Base-by-base conservation (phyloP, 1,139 yeast genomes). In the Oligophagozyma castellii region DNA sequence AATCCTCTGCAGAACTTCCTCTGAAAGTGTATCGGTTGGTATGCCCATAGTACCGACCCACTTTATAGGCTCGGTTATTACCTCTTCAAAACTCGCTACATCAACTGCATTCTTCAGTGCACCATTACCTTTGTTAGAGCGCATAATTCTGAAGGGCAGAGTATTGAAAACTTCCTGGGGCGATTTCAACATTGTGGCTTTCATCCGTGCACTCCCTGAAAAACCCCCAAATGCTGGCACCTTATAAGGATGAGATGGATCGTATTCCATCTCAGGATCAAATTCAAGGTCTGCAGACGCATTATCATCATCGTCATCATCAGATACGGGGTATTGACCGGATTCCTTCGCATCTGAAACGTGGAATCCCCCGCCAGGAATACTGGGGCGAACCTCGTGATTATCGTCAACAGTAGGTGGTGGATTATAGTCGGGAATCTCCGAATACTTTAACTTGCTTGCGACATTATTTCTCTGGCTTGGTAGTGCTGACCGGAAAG, bases 21-120 rank as follows among this genome's bases (percentile, higher is more conserved):
- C 56, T 2, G 84, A 75, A 12, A 86, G 67, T 15, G 66, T 71
- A 50, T 84, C 95, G 12, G 84, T 75, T 11, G 95, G 93, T 67
- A 83, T 76, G 12, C 93, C 89, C 27, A 78, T 57, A 1, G 93
- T 74, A 6, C 96, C 96, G 3, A 84, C 70, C 93, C 94, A 84
- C 35, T 59, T 61, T 28, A 68, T 63, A 2, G 62, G 53, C 4
- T 63, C 58, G 5, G 63, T 58, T 8, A 69, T 55, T 1, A 63
- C 58, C 4, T 60, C 56, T 18, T 66, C 66, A 3, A 55, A 47
- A 19, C 58, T 40, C 0, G 89, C 76, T 5, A 74, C 56, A 28
- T 66, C 63, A 11, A 86, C 69, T 0, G 95, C 95, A 40, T 86
- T 86, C 34, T 71, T 67, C 40, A 86, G 63, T 3, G 94, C 86